A percentile compares a stretch with the other conserved stretches of the same genome.
Conservation (phyloP, 2,329 filamentous ascomycete genomes). For the Pseudopyricularia cyperi region DNA sequence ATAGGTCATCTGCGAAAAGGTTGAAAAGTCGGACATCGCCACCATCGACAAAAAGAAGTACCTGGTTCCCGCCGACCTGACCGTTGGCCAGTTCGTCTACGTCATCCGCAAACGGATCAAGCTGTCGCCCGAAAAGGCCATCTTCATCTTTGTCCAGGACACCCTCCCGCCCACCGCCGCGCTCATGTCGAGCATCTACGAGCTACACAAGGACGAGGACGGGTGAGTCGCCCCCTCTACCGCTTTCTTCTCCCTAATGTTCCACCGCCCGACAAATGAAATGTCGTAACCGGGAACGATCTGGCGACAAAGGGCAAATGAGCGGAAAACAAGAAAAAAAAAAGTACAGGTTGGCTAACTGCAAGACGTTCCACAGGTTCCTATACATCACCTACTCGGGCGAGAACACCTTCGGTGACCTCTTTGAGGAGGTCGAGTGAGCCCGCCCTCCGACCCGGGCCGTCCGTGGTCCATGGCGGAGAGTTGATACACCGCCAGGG, state of each 20-base stretch:
- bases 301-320: too few relatives aligned
- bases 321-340: neutral
- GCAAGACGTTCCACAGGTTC: slow-evolving; percentile 44
- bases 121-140: slow-evolving; percentile 98
- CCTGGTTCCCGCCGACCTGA: slow-evolving; percentile 91
- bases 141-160: slow-evolving; percentile 99
- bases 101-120: slow-evolving; percentile 99
- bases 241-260: neutral
- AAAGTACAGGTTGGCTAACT: slow-evolving; percentile 2
- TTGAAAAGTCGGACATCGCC: slow-evolving; percentile 97
- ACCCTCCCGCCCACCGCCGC: slow-evolving; percentile 92
- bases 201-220: slow-evolving; percentile 88
- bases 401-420: slow-evolving; percentile 87
- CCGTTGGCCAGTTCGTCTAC: slow-evolving; percentile 96
- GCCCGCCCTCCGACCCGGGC: neutral
- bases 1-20: slow-evolving; percentile 98
- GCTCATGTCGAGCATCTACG: slow-evolving; percentile 98
- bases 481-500: neutral
- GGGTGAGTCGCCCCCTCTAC: slow-evolving; percentile 30
- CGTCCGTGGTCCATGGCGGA: neutral
- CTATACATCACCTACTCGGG: slow-evolving; percentile 99
- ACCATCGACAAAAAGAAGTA: slow-evolving; percentile 99
- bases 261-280: neutral
- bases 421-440: slow-evolving; percentile 1
- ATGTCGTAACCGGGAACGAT: neutral